A percentile compares a stretch with the other conserved stretches of the same genome.
phyloP scores from a whole-genome alignment of 139 green algal genomes.

The Volvox reticuliferus region DNA sequence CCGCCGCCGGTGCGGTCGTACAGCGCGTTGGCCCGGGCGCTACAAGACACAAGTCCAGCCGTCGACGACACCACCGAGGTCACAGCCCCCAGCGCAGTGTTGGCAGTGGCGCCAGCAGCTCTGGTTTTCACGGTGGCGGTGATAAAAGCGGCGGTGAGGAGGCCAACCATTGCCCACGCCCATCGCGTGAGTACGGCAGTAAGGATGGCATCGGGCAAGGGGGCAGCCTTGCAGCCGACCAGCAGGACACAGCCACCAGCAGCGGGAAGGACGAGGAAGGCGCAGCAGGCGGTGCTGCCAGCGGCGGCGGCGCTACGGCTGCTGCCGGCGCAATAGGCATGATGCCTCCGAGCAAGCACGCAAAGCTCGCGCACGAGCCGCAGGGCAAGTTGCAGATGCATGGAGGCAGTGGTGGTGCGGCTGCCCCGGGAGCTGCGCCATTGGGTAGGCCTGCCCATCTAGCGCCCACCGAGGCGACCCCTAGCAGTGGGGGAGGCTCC shows the following conservation, averaged over 20 bases:
- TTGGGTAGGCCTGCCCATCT: not conserved
- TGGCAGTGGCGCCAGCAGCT: slow-evolving; percentile 60
- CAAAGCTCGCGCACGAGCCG: not conserved
- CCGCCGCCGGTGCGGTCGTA: no score
- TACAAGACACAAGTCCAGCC: slow-evolving; percentile 35
- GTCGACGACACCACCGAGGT: slow-evolving; percentile 49
- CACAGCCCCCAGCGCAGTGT: slow-evolving; percentile 52
- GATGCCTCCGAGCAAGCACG: slow-evolving; percentile 13
- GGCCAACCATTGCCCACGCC: slow-evolving; percentile 52
- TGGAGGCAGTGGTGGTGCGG: not conserved
- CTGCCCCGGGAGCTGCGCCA: not conserved
- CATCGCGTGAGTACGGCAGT: slow-evolving; percentile 50
- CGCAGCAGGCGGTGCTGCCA: not conserved
- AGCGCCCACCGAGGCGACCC: slow-evolving; percentile 14
- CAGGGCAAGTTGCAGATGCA: not conserved
- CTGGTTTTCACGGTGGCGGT: slow-evolving; percentile 56
- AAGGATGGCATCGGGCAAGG: not conserved
- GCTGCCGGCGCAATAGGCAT: not conserved
- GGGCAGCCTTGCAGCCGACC: not conserved
- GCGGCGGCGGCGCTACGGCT: not conserved
- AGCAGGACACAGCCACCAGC: slow-evolving; percentile 59
- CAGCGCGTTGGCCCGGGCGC: not conserved
- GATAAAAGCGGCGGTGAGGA: slow-evolving; percentile 61
- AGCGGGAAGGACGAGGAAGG: slow-evolving; percentile 35
- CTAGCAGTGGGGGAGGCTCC: slow-evolving; percentile 18